Evolutionary conservation across 768 basidiomycete genomes (phyloP).

Genomic region (Boletus edulis): DNA sequence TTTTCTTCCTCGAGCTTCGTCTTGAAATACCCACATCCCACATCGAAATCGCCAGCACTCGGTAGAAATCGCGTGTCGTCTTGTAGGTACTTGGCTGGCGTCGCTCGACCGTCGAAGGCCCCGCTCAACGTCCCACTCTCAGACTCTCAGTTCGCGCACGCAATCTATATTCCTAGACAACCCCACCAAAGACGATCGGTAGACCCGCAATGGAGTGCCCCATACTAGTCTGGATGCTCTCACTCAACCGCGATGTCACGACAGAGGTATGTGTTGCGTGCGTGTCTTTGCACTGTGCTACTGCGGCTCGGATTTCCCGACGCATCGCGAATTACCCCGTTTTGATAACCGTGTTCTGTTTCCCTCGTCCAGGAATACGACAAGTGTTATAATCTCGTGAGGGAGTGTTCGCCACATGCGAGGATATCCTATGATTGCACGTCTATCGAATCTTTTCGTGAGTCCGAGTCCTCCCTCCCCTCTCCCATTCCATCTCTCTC

Average conservation of each 20-base stretch:
- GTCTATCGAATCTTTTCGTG: slow-evolving; percentile 67
- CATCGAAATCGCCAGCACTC: background rate
- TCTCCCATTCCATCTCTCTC: background rate
- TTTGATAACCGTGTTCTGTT: background rate
- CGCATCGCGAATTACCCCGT: background rate
- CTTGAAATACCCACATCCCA: background rate
- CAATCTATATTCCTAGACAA: slow-evolving; percentile 6
- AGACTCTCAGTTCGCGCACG: background rate
- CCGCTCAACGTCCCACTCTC: background rate
- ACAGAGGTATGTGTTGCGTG: slow-evolving; percentile 45
- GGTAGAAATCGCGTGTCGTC: background rate
- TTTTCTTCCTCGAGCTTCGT: slow-evolving; percentile 2
- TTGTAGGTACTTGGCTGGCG: background rate
- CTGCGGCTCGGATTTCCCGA: slow-evolving; percentile 7
- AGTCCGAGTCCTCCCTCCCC: slow-evolving; percentile 26
- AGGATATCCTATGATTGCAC: slow-evolving; percentile 52
- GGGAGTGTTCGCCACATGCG: slow-evolving; percentile 58
- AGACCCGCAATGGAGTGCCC: slow-evolving; percentile 49
- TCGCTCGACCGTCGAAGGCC: background rate
- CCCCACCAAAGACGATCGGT: background rate
- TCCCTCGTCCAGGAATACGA: slow-evolving; percentile 62
- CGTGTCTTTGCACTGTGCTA: background rate
- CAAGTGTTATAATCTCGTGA: slow-evolving; percentile 57
- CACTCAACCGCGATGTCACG: slow-evolving; percentile 70
- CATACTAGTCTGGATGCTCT: slow-evolving; percentile 79